phyloP scores from a whole-genome alignment of 164 flowering plant species.

The Euptelea pleiosperma region DNA sequence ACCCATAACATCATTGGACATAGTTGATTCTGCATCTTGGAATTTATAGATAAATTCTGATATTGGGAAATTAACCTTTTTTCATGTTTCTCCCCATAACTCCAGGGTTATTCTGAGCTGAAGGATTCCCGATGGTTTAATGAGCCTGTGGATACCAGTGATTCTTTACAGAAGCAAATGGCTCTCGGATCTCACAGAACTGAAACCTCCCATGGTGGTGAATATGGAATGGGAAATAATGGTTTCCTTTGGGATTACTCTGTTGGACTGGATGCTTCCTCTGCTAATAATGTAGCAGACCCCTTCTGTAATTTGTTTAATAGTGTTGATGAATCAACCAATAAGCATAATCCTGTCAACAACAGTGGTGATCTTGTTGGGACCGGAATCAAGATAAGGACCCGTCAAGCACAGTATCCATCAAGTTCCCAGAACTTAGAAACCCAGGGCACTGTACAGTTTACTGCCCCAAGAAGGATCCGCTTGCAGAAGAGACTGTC shows the following conservation, averaged over 20 bases:
- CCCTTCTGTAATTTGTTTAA: conserved; percentile 6
- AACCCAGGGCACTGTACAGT: too few species aligned
- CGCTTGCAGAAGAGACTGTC: conserved; percentile 33
- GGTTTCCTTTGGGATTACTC: conserved; percentile 3
- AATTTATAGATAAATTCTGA: background rate
- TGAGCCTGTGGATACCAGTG: conserved; percentile 1
- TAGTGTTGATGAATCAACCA: conserved; percentile 5
- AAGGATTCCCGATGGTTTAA: conserved; percentile 2
- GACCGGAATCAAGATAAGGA: conserved; percentile 37
- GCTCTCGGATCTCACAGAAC: background rate
- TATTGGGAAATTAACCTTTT: too few species aligned
- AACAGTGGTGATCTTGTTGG: conserved; percentile 4
- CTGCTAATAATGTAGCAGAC: conserved; percentile 16
- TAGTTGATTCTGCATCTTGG: background rate
- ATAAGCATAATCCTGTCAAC: conserved; percentile 10
- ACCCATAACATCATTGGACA: background rate
- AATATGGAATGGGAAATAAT: background rate
- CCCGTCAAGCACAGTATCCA: conserved; percentile 22
- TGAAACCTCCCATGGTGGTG: background rate
- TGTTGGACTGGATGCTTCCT: conserved; percentile 2
- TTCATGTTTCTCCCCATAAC: too few species aligned
- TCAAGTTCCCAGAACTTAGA: conserved; percentile 1
- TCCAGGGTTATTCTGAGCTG: background rate
- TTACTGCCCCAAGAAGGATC: conserved; percentile 55
- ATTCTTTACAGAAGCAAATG: conserved; percentile 1